Evolutionary conservation across 257 asterid genomes (phyloP).

Genomic region (Nicotiana tomentosiformis): DNA sequence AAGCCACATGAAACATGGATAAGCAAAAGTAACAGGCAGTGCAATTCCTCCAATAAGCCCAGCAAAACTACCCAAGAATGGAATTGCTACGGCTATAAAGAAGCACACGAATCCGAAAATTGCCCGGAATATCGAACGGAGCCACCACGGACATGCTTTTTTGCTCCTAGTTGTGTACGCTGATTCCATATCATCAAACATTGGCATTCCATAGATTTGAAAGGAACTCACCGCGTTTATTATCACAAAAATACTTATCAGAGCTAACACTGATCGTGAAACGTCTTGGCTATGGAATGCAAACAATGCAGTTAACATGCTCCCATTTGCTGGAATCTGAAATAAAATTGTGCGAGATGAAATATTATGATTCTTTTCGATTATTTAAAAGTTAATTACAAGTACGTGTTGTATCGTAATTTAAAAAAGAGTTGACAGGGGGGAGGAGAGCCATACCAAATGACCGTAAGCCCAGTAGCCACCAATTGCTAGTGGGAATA

Average conservation of each 20-base stretch:
- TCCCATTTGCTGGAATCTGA: slow-evolving; percentile 71
- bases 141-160: slow-evolving; percentile 86
- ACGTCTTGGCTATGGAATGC: slow-evolving; percentile 57
- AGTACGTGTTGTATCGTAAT: not conserved
- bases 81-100: slow-evolving; percentile 77
- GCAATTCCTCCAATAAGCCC: slow-evolving; percentile 79
- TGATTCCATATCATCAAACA: slow-evolving; percentile 74
- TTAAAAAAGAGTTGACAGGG: not conserved
- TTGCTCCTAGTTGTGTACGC: slow-evolving; percentile 44
- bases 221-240: slow-evolving; percentile 68
- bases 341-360: not conserved
- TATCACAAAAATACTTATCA: slow-evolving; percentile 54
- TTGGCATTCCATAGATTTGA: slow-evolving; percentile 85
- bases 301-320: slow-evolving; percentile 61
- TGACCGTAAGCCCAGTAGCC: slow-evolving; percentile 93
- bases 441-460: slow-evolving; percentile 27
- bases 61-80: slow-evolving; percentile 69
- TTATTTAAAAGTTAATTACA: not conserved
- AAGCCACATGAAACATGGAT: slow-evolving; percentile 93
- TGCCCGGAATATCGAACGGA: slow-evolving; percentile 44
- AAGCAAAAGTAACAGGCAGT: slow-evolving; percentile 63
- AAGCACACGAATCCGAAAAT: slow-evolving; percentile 52
- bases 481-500: slow-evolving; percentile 69
- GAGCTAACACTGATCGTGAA: slow-evolving; percentile 30
- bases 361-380: not conserved